Conservation (phyloP, 176 grass and related monocot species). For the Oropetium thomaeum region DNA sequence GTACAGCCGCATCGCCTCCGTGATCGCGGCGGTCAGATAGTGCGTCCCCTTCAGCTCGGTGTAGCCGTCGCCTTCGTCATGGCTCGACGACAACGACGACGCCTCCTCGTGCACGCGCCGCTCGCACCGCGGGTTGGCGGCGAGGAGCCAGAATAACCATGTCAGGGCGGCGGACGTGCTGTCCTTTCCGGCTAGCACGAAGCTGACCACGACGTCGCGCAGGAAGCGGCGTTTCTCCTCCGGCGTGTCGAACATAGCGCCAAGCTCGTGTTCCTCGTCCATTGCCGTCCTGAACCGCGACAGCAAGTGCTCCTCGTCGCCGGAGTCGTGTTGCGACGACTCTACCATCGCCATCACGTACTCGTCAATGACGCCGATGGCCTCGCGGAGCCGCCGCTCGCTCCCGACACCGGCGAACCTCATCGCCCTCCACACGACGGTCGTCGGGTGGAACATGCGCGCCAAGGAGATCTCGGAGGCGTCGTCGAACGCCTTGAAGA, state of each 20-base stretch:
- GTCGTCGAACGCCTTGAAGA: slow-evolving; percentile 57
- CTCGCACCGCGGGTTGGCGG: slow-evolving; percentile 46
- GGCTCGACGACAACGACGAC: no score
- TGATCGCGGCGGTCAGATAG: slow-evolving; percentile 64
- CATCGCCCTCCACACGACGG: slow-evolving; percentile 45
- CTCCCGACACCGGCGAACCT: slow-evolving; percentile 39
- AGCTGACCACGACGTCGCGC: slow-evolving; percentile 63
- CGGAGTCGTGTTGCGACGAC: neutral
- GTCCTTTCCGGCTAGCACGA: slow-evolving; percentile 74
- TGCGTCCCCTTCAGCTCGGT: slow-evolving; percentile 48
- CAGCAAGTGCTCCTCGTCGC: slow-evolving; percentile 45
- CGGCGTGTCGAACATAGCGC: slow-evolving; percentile 31
- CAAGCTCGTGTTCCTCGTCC: slow-evolving; percentile 56
- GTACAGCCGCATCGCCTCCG: slow-evolving; percentile 71
- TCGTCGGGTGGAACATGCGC: slow-evolving; percentile 53
- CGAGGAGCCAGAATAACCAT: slow-evolving; percentile 81
- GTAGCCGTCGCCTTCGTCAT: neutral
- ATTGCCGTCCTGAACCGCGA: slow-evolving; percentile 52
- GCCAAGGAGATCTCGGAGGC: slow-evolving; percentile 56
- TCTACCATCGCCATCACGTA: slow-evolving; percentile 42
- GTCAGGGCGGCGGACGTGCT: slow-evolving; percentile 46
- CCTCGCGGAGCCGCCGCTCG: slow-evolving; percentile 50
- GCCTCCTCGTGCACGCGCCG: slow-evolving; percentile 42
- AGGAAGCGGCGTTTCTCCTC: slow-evolving; percentile 53
- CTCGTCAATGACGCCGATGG: slow-evolving; percentile 40